Evolutionary conservation across 1,284 basidiomycete species (phyloP).

Genomic region (Schizopora paradoxa): DNA sequence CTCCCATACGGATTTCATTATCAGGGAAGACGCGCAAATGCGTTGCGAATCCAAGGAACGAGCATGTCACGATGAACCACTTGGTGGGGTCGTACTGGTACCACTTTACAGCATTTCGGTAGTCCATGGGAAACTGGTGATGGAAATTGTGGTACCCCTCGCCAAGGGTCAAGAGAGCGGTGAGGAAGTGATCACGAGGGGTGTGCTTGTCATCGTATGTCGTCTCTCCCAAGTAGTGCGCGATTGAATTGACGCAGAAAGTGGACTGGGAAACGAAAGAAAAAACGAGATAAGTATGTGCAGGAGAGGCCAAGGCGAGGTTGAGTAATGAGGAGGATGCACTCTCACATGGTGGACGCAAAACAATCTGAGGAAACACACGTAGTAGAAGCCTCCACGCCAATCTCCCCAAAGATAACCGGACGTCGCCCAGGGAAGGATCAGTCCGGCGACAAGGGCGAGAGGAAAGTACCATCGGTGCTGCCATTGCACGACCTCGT

Average conservation of each 20-base stretch:
- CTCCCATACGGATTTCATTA: conserved; percentile 82
- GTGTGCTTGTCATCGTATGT: conserved; percentile 84
- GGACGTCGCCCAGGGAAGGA: conserved; percentile 71
- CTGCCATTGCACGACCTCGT: conserved; percentile 78
- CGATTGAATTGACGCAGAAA: conserved; percentile 89
- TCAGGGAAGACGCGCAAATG: conserved; percentile 80
- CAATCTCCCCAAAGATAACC: conserved; percentile 80
- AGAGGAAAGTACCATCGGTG: conserved; percentile 73
- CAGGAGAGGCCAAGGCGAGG: conserved; percentile 3
- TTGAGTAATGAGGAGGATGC: conserved; percentile 6
- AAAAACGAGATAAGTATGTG: conserved; percentile 9
- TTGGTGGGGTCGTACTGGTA: conserved; percentile 70
- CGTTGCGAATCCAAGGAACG: conserved; percentile 62
- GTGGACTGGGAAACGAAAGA: conserved; percentile 57
- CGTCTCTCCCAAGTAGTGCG: conserved; percentile 80
- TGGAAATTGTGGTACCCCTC: conserved; percentile 95
- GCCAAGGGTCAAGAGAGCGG: conserved; percentile 83
- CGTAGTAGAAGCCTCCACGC: conserved; percentile 78
- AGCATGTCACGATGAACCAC: conserved; percentile 78
- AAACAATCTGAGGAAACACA: conserved; percentile 63
- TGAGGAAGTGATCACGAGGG: conserved; percentile 80
- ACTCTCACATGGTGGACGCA: conserved; percentile 75
- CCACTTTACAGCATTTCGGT: conserved; percentile 70
- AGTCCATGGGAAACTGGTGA: conserved; percentile 85
- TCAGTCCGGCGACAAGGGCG: conserved; percentile 61